Evolutionary conservation across 345 rosid species (phyloP), one percentile per base, ranked within the genome.

Genomic region (Cardiospermum halicacabum): DNA sequence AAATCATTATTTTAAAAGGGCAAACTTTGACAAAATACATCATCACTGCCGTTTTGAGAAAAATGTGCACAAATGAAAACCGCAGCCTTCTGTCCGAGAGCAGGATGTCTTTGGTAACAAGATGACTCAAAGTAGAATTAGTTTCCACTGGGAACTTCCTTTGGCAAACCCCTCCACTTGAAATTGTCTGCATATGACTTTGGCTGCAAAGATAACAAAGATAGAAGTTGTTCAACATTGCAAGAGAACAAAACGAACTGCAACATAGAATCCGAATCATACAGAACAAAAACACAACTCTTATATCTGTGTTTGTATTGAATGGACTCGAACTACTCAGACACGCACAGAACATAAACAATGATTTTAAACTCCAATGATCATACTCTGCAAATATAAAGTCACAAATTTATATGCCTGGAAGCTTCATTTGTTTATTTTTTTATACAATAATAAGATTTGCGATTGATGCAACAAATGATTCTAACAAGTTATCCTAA

Each of bases 181-280:
- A 89, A 92, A 87, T 92, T 92, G 71, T 87, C 96, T n/a, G 96
- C 88, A 80, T 87, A 92, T 7, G 93, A 75, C 78, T 89, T 87
- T 1, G 73, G 74, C 96, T 86, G 85, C 45, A 77, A 58, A 7
- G 22, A 25, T 11, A 40, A 51, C 37, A 18, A 32, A 24, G 5
- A 60, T 59, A 64, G 30, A 2, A 47, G 2, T 2, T 16, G 19
- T 0, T 5, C 0, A 34, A 2, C 0, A 43, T 7, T 45, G 50
- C 7, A 45, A 45, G 7, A 7, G 34, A 11, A 26, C 25, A 45
- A 45, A 19, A 45, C 45, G 54, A 56, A 11, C 13, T 62, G 16
- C 51, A 2, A 37, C 12, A 12, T 1, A 31, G 18, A 2, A 18
- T 62, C 28, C 30, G 0, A 18, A 39, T 12, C 12, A 19, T 11